Percentiles rank a stretch among this genome's conserved stretches.
phyloP scores from a whole-genome alignment of 2,329 filamentous ascomycete genomes.

The Talaromyces atroroseus region DNA sequence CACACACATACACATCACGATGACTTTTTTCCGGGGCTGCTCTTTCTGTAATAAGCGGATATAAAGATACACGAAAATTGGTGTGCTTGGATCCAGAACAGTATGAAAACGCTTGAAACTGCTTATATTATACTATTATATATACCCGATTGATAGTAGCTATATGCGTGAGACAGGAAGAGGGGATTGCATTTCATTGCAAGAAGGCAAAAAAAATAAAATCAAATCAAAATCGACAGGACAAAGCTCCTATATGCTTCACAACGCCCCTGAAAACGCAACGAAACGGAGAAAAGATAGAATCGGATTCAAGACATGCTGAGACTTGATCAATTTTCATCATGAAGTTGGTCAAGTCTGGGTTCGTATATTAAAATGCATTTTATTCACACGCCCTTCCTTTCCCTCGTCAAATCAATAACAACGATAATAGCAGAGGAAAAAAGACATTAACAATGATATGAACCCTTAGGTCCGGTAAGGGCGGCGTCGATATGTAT shows the following conservation, averaged over 20 bases:
- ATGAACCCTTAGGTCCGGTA: not conserved
- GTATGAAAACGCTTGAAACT: not conserved
- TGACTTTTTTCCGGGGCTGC: too few relatives aligned
- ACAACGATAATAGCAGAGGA: not conserved
- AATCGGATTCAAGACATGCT: not conserved
- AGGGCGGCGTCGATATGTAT: not conserved
- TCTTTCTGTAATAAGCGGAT: too few relatives aligned
- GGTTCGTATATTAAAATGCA: not conserved
- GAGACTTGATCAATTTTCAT: too few relatives aligned
- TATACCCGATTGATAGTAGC: not conserved
- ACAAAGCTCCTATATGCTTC: not conserved
- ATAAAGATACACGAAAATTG: too few relatives aligned
- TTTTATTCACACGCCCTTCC: not conserved
- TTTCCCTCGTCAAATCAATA: not conserved
- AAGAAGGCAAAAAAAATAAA: not conserved
- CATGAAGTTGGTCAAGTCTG: not conserved
- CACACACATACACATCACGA: too few relatives aligned
- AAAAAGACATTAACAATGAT: conserved; percentile 3
- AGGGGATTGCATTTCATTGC: not conserved
- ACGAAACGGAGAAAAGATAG: not conserved
- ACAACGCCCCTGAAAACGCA: not conserved
- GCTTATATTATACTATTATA: not conserved
- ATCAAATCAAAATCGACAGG: not conserved
- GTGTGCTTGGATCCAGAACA: too few relatives aligned
- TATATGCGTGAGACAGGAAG: not conserved